A percentile compares a stretch with the other conserved stretches of the same genome.
phyloP scores from a whole-genome alignment of 2,329 filamentous ascomycete species.

The Monosporascus sp. region DNA sequence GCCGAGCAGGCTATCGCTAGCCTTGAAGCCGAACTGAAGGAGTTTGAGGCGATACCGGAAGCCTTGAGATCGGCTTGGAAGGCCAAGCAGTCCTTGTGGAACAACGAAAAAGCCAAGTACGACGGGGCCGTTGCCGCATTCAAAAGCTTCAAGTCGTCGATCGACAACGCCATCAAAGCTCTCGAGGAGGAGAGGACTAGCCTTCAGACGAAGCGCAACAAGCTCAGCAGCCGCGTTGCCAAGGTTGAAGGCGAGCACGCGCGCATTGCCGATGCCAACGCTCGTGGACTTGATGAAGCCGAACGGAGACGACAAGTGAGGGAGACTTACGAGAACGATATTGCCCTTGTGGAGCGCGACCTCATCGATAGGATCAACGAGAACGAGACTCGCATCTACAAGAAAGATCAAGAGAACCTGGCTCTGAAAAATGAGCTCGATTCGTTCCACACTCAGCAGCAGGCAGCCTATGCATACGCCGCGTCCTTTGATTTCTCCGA shows the following conservation, averaged over 20 bases:
- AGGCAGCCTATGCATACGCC: conserved; percentile 26
- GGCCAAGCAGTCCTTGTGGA: conserved; percentile 46
- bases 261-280: conserved; percentile 64
- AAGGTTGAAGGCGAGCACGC: conserved; percentile 70
- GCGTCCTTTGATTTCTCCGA: conserved; percentile 26
- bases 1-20: conserved; percentile 51
- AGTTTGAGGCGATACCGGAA: conserved; percentile 58
- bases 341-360: conserved; percentile 39
- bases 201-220: conserved; percentile 64
- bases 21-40: conserved; percentile 56
- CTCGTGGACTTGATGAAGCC: conserved; percentile 58
- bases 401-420: conserved; percentile 36
- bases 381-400: conserved; percentile 29
- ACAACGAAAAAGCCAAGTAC: conserved; percentile 53
- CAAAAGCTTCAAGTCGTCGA: conserved; percentile 53
- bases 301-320: conserved; percentile 52
- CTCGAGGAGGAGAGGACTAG: conserved; percentile 60
- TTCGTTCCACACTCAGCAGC: conserved; percentile 31
- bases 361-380: conserved; percentile 34
- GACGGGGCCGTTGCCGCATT: conserved; percentile 51
- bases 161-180: conserved; percentile 58
- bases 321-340: conserved; percentile 41
- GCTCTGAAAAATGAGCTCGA: conserved; percentile 34
- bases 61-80: conserved; percentile 56
- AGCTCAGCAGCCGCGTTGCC: conserved; percentile 63